Evolutionary conservation across 176 grass and related monocot genomes (phyloP).

Genomic region (Musa beccarii): DNA sequence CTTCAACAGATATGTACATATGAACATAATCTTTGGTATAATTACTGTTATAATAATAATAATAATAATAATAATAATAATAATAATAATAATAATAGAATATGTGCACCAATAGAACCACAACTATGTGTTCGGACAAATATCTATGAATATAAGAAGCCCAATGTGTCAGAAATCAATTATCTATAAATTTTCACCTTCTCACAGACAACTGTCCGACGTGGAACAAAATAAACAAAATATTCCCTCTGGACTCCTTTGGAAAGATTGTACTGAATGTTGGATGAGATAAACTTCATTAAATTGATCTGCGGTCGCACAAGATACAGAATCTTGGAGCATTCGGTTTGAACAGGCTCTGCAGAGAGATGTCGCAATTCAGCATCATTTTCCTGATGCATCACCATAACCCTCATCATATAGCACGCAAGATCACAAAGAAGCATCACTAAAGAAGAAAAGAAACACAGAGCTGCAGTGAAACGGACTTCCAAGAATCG

Average conservation of each 20-base stretch:
- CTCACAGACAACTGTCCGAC: conserved; percentile 71
- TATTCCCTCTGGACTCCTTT: conserved; percentile 78
- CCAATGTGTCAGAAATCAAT: not conserved
- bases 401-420: not conserved
- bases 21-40: too few relatives aligned
- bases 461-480: not conserved
- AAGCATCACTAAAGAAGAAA: not conserved
- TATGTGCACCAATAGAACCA: not conserved
- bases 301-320: conserved; percentile 43
- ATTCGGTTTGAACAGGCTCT: conserved; percentile 57
- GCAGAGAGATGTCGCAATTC: conserved; percentile 55
- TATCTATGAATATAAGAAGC: not conserved
- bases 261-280: conserved; percentile 53
- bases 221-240: conserved; percentile 79
- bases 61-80: too few relatives aligned
- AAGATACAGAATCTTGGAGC: conserved; percentile 59
- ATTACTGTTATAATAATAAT: too few relatives aligned
- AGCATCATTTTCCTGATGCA: conserved; percentile 51
- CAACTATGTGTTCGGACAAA: not conserved
- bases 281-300: conserved; percentile 54
- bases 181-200: conserved; percentile 38
- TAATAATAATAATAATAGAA: not conserved
- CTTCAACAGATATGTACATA: too few relatives aligned
- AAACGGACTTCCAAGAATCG: not conserved
- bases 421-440: not conserved